These are phyloP conservation scores for Colletotrichum graminicola DNA, from an alignment of 2,329 filamentous ascomycete genomes.

Conservation along the genomic window DNA sequence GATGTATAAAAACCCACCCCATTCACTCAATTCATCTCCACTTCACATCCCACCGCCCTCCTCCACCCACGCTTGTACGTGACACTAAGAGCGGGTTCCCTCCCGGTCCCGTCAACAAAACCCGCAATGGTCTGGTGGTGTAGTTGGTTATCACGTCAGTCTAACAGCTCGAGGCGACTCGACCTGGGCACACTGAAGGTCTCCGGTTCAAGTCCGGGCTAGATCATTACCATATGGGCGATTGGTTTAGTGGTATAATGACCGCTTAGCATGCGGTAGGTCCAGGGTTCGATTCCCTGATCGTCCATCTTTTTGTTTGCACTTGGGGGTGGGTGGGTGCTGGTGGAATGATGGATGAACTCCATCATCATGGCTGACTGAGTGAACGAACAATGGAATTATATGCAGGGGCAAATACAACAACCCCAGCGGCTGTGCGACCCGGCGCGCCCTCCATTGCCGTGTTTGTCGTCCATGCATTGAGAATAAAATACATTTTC, in stretches of 20 bases:
- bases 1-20: too few relatives aligned
- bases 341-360: too few relatives aligned
- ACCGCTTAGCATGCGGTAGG: slow-evolving; percentile 37
- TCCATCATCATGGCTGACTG: too few relatives aligned
- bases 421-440: accelerated
- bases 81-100: slow-evolving; percentile 6
- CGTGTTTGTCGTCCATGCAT: not conserved
- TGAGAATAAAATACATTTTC: slow-evolving; percentile 9
- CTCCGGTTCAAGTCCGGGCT: slow-evolving; percentile 36
- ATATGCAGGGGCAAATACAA: not conserved
- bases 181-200: slow-evolving; percentile 28
- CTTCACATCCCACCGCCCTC: not conserved
- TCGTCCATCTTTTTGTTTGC: slow-evolving; percentile 28
- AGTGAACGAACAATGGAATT: too few relatives aligned
- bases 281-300: slow-evolving; percentile 37
- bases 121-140: slow-evolving; percentile 45
- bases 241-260: slow-evolving; percentile 41
- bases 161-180: slow-evolving; percentile 50
- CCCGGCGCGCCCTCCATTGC: not conserved
- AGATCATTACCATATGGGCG: slow-evolving; percentile 18
- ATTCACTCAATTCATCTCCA: not conserved
- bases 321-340: too few relatives aligned
- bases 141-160: slow-evolving; percentile 64
- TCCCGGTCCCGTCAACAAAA: accelerated
- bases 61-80: not conserved